phyloP scores from a whole-genome alignment of 345 rosid species.

The Cardiospermum halicacabum region DNA sequence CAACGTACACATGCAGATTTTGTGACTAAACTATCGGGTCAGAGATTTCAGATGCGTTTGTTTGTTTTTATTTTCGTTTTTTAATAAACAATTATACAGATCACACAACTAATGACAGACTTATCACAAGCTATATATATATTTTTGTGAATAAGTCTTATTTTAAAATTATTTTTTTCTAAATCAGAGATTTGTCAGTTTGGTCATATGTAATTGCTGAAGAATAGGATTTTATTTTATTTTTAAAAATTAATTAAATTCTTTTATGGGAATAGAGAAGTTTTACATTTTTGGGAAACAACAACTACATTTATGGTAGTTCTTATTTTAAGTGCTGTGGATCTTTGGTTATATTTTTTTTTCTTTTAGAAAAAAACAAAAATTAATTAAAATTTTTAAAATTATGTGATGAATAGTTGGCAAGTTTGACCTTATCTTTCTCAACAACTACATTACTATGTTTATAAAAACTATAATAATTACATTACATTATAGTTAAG shows the following conservation, averaged over 20 bases:
- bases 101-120: constrained; percentile 25
- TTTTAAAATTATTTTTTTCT: neutral
- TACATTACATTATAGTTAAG: no score
- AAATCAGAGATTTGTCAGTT: constrained; percentile 33
- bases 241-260: neutral
- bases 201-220: constrained; percentile 60
- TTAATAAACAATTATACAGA: constrained; percentile 20
- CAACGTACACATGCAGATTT: constrained; percentile 88
- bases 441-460: neutral
- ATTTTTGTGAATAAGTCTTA: constrained; percentile 50
- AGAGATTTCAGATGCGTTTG: constrained; percentile 61
- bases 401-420: neutral
- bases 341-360: no score
- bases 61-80: neutral
- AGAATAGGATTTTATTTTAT: constrained; percentile 30
- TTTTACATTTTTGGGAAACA: constrained; percentile 7
- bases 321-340: no score
- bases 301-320: neutral
- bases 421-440: neutral
- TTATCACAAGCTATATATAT: neutral
- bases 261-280: neutral
- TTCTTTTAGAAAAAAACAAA: no score
- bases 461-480: neutral
- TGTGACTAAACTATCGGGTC: constrained; percentile 86
- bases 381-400: no score